Conservation (phyloP, 2,329 filamentous ascomycete genomes). For the Botrytis porri region DNA sequence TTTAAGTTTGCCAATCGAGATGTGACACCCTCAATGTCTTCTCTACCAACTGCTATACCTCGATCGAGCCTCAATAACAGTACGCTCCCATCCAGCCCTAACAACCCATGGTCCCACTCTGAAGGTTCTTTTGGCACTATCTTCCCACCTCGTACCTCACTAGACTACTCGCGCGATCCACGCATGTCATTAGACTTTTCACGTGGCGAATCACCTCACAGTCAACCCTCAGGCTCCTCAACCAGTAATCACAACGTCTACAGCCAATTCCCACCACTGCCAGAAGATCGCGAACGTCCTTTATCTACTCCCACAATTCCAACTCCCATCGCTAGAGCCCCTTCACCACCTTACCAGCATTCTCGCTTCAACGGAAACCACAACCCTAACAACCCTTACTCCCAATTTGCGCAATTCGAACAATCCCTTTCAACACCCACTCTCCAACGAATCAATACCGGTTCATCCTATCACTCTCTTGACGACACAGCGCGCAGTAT, state of each 20-base stretch:
- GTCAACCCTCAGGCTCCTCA: neutral
- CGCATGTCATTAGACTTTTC: neutral
- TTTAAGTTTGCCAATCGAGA: constrained; percentile 8
- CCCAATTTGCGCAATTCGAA: constrained; percentile 18
- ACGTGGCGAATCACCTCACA: neutral
- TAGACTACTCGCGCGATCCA: neutral
- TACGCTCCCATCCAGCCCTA: constrained; percentile 9
- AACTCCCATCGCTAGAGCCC: neutral
- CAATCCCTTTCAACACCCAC: constrained; percentile 16
- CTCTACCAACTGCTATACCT: constrained; percentile 17
- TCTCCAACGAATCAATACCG: constrained; percentile 12
- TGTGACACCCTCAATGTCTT: constrained; percentile 19
- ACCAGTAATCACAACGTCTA: neutral
- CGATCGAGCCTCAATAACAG: constrained; percentile 17
- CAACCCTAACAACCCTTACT: constrained; percentile 16
- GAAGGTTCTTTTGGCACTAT: constrained; percentile 12
- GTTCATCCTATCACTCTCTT: constrained; percentile 8
- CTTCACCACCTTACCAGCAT: neutral
- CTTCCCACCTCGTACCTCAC: neutral
- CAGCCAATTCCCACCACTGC: constrained; percentile 6
- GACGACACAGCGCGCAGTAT: constrained; percentile 3
- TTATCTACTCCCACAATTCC: constrained; percentile 14
- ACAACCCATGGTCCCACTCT: constrained; percentile 11
- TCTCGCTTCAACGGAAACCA: neutral
- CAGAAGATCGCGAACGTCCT: constrained; percentile 11